Conservation (phyloP, 805 yeast genomes). For the Hanseniaspora meyeri region DNA sequence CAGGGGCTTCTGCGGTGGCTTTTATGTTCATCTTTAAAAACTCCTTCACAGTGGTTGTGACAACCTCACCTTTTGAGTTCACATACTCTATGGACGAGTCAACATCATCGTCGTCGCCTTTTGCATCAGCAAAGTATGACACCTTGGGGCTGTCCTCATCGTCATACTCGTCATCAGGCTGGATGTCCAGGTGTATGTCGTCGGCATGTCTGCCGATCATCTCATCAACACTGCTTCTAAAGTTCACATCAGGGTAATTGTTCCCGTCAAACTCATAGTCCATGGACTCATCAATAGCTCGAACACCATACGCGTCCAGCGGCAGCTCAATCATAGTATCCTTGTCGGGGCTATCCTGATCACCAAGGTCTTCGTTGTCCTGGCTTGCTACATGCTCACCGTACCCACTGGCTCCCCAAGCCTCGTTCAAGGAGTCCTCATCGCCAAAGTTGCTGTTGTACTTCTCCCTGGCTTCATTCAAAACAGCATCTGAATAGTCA, state of each 20-base stretch:
- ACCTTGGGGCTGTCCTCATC: slow-evolving; percentile 18
- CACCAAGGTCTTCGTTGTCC: slow-evolving; percentile 16
- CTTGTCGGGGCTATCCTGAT: slow-evolving; percentile 13
- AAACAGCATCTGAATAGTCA: slow-evolving; percentile 64
- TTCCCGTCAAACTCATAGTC: background rate
- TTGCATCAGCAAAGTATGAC: slow-evolving; percentile 17
- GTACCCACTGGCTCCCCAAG: slow-evolving; percentile 19
- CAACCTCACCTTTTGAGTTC: slow-evolving; percentile 7
- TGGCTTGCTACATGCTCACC: slow-evolving; percentile 25
- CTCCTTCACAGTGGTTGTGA: slow-evolving; percentile 6
- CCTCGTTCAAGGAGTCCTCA: slow-evolving; percentile 27
- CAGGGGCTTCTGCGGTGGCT: slow-evolving; percentile 34
- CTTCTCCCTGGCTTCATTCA: slow-evolving; percentile 82
- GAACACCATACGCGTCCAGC: background rate
- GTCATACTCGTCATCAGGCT: slow-evolving; percentile 22
- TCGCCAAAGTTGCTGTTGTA: slow-evolving; percentile 91
- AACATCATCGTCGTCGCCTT: slow-evolving; percentile 24
- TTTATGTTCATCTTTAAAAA: slow-evolving; percentile 41
- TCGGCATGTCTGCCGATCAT: slow-evolving; percentile 14
- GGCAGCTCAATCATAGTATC: background rate
- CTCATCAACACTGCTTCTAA: slow-evolving; percentile 14
- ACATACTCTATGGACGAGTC: slow-evolving; percentile 14
- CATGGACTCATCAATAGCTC: background rate
- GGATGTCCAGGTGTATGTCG: slow-evolving; percentile 12
- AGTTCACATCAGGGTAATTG: slow-evolving; percentile 16